Evolutionary conservation across 176 grass and related monocot genomes (phyloP).

Genomic region (Oryza coarctata): DNA sequence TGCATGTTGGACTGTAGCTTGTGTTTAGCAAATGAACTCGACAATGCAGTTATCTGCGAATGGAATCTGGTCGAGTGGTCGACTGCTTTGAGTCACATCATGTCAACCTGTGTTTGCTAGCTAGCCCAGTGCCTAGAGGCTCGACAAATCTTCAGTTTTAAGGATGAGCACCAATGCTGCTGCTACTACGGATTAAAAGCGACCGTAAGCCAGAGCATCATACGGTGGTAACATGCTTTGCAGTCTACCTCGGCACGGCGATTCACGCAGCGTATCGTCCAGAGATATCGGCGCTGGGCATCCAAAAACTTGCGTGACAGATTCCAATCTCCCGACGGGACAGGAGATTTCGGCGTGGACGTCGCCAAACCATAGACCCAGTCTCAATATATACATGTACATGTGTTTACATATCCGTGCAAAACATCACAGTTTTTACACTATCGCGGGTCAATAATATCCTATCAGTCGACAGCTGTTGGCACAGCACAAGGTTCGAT

Average conservation of each 20-base stretch:
- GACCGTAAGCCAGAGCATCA: slow-evolving; percentile 11
- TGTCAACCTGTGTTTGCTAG: slow-evolving; percentile 11
- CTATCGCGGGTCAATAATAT: neutral
- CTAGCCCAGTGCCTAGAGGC: neutral
- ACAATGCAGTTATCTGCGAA: slow-evolving; percentile 10
- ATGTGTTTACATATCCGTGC: neutral
- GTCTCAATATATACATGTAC: neutral
- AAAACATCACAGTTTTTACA: neutral
- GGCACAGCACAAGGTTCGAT: neutral
- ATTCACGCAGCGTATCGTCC: neutral
- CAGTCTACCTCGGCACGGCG: neutral
- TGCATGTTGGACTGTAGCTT: neutral
- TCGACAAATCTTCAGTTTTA: slow-evolving; percentile 30
- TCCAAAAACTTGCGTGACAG: slow-evolving; percentile 19
- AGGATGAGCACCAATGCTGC: slow-evolving; percentile 19
- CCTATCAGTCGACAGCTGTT: neutral
- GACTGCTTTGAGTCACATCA: slow-evolving; percentile 50
- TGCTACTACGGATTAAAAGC: no score
- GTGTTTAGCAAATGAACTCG: slow-evolving; percentile 17
- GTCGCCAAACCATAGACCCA: neutral
- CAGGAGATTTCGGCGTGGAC: slow-evolving; percentile 3
- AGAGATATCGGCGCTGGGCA: slow-evolving; percentile 26
- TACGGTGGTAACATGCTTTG: slow-evolving; percentile 41
- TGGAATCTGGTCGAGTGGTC: slow-evolving; percentile 52
- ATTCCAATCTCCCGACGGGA: slow-evolving; percentile 42